Base-by-base conservation (phyloP, 129 eudicot genomes). In the Tagetes patula region DNA sequence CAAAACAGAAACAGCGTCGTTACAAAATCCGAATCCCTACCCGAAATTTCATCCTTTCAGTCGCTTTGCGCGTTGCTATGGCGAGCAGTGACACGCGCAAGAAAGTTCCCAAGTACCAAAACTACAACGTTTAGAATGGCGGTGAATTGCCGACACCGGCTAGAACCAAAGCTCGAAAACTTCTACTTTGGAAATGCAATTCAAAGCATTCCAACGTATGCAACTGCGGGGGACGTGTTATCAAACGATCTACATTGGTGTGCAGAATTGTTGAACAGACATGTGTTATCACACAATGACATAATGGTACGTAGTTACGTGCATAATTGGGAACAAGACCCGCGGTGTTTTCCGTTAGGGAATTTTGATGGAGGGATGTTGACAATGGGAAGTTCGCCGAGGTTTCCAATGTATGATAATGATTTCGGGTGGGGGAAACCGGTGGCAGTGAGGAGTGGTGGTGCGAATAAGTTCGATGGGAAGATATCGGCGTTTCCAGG, bases 351-450 rank as follows among this genome's bases (percentile, higher is more conserved):
- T 74, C 97, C 97, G 14, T 62, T 91, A 79, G 97, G 97, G 48
- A 91, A 91, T 58, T 87, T 87, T 39, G 97, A 91, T 70, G 97
- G 97, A 1, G 97, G 85, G 8, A 86, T 88, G 97, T 59, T 91
- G 30, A 87, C 97, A 6, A 88, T 91, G 97, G 97, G 97, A 3
- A 91, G 97, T 65, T 88, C 96, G 27, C 92, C 96, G 12, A 76
- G 97, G 69, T 91, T 91, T 66, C 97, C 97, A 0, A 91, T 91
- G 97, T 88, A 84, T 76, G 96, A 91, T 11, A 91, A 91, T 39
- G 96, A 91, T 78, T 91, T 91, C 52, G 97, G 97, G 67, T 91
- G 97, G 97, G 97, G 97, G 0, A 78, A 85, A 46, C 97, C 97
- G 12, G 71, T 91, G 4, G 92, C 95, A 2, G 80, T 88, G 38